Evolutionary conservation across 345 rosid genomes (phyloP).

Genomic region (Rubroshorea leprosula): DNA sequence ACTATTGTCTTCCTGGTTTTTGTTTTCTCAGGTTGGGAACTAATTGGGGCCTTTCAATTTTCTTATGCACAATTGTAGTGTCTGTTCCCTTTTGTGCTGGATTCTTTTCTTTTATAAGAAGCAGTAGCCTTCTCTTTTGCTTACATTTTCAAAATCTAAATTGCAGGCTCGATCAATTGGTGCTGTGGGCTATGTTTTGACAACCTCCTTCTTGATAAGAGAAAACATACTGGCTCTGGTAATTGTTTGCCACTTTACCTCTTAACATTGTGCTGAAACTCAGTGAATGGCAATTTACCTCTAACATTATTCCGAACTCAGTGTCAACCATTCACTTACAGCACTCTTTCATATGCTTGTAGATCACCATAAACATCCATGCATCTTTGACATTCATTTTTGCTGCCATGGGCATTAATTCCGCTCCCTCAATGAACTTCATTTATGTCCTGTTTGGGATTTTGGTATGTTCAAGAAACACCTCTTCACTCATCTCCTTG

Average conservation of each 20-base stretch:
- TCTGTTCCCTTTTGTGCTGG: constrained; percentile 25
- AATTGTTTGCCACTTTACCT: constrained; percentile 15
- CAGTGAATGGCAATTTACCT: no score
- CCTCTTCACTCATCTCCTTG: background rate
- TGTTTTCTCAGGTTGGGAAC: constrained; percentile 50
- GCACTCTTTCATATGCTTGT: constrained; percentile 19
- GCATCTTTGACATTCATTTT: constrained; percentile 68
- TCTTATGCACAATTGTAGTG: constrained; percentile 74
- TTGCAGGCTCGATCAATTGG: constrained; percentile 77
- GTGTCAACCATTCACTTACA: constrained; percentile 6
- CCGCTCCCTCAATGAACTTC: constrained; percentile 69
- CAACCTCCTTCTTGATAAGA: constrained; percentile 83
- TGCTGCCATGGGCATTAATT: constrained; percentile 68
- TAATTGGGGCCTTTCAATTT: constrained; percentile 68
- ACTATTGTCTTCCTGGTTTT: constrained; percentile 4
- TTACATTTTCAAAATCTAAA: constrained; percentile 7
- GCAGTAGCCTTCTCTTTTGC: constrained; percentile 8
- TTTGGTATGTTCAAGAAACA: constrained; percentile 42
- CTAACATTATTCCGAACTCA: no score
- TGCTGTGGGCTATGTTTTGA: constrained; percentile 72
- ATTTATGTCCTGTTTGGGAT: constrained; percentile 72
- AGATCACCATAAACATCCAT: constrained; percentile 91
- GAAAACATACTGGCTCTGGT: constrained; percentile 92
- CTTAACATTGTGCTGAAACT: constrained; percentile 1
- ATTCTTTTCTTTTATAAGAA: constrained; percentile 18